Conservation (phyloP, 2,329 filamentous ascomycete species). For the Alternaria tenuissima region DNA sequence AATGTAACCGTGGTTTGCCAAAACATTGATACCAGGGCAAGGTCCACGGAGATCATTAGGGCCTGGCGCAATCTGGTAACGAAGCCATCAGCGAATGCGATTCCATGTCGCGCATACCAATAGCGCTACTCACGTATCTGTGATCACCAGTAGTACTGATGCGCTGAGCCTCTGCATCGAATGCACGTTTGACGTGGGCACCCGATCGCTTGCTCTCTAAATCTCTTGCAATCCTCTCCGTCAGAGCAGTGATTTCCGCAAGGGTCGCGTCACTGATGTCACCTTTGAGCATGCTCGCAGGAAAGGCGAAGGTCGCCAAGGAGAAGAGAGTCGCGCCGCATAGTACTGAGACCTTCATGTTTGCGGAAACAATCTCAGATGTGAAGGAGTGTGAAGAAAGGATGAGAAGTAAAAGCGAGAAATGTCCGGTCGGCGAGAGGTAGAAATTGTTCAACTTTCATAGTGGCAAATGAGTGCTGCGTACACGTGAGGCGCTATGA, state of each 20-base stretch:
- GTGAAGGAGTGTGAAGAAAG: too few relatives aligned
- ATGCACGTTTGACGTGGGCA: conserved; percentile 15
- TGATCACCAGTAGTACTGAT: conserved; percentile 21
- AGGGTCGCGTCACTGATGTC: too few relatives aligned
- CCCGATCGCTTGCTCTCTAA: conserved; percentile 12
- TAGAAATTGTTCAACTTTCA: too few relatives aligned
- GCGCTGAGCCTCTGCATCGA: conserved; percentile 24
- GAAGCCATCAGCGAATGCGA: conserved; percentile 1
- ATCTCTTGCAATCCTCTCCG: conserved; percentile 21
- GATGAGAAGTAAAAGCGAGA: too few relatives aligned
- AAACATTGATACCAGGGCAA: conserved; percentile 13
- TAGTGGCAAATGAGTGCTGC: too few relatives aligned
- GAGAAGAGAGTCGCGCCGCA: too few relatives aligned
- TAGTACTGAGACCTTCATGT: too few relatives aligned
- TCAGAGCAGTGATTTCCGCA: conserved; percentile 10
- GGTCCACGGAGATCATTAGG: conserved; percentile 15
- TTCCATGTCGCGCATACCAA: neutral
- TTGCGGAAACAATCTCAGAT: too few relatives aligned
- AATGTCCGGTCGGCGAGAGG: too few relatives aligned
- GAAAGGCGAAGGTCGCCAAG: conserved; percentile 11
- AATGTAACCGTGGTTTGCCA: conserved; percentile 15
- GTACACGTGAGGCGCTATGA: too few relatives aligned
- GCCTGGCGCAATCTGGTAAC: conserved; percentile 13
- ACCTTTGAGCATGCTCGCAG: neutral
- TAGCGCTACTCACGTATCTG: conserved; percentile 16